Evolutionary conservation across 352 stramenopile genomes (phyloP), one percentile per base, ranked within the genome.

Genomic region (Peronosclerospora sorghi): DNA sequence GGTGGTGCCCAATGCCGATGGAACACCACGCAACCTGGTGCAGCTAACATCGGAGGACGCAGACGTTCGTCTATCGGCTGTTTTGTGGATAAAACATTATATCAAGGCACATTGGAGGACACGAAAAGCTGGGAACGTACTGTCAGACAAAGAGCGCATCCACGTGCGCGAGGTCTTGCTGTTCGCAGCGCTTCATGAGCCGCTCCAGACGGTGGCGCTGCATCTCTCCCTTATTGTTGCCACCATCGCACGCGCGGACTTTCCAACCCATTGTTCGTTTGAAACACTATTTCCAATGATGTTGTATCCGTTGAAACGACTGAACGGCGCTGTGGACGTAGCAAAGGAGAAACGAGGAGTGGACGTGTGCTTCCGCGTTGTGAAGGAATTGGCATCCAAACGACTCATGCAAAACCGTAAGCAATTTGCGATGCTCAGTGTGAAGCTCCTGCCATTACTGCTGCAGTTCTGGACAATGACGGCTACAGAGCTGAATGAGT

Each of bases 401-500:
- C 60, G 81, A n/a, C 69, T 94, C 29, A 72, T 89, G 69, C 43
- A 73, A 29, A 76, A 94, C 38, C 78, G 79, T 45, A 89, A 87
- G 47, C 70, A 87, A 44, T 91, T 90, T 36, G 70, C 74, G 1
- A 45, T 69, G 35, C 58, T 94, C 18, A 80, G 66, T 34, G 68
- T 87, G 9, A 65, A 86, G 38, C 30, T 88, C 6, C 47, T 88
- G 20, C 69, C 75, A 9, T 35, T 80, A 5, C 23, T 83, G 34
- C 48, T 81, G 14, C 71, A 74, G 51, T 73, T 76, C 48, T 90
- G 78, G 78, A 59, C 55, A n/a, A 35, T 32, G 1, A 45, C 46
- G 5, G 57, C 63, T 1, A 50, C 58, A 12, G 45, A 62, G 24
- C 39, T 69, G 2, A 71, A 59, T 15, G 57, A 59, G 20, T 50